A percentile compares a stretch with the other conserved stretches of the same genome.
Conservation (phyloP, 2,329 filamentous ascomycete species). For the Epichloe aotearoae region DNA sequence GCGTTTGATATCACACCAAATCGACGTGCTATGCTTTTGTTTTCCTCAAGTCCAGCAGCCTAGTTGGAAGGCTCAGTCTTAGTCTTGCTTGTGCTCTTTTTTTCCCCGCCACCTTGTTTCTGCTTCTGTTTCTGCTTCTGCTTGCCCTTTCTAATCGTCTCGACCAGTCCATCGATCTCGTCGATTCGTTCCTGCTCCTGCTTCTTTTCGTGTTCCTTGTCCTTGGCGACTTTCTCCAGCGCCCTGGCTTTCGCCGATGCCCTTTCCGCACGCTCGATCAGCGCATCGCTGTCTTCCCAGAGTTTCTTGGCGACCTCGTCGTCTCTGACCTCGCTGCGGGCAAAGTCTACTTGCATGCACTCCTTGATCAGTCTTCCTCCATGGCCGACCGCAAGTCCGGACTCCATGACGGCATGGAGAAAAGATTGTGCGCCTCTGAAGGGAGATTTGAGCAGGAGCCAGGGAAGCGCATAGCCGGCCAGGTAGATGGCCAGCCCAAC, state of each 20-base stretch:
- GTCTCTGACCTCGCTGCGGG: constrained; percentile 61
- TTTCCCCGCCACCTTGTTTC: background rate
- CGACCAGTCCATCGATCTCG: constrained; percentile 25
- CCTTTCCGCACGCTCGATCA: constrained; percentile 73
- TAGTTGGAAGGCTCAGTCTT: background rate
- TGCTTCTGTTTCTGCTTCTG: constrained; percentile 12
- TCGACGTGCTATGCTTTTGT: no score
- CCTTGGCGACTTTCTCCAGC: constrained; percentile 24
- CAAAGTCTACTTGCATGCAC: constrained; percentile 62
- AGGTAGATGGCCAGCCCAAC: constrained; percentile 70
- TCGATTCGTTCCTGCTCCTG: constrained; percentile 20
- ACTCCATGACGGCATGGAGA: constrained; percentile 75
- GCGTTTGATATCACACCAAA: no score
- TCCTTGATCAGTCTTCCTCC: constrained; percentile 78
- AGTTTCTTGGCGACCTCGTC: constrained; percentile 70
- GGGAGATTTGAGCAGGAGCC: constrained; percentile 78
- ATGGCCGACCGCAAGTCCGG: constrained; percentile 45
- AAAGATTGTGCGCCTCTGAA: constrained; percentile 77
- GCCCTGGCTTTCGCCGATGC: constrained; percentile 49
- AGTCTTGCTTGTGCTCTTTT: background rate
- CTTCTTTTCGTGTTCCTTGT: constrained; percentile 19
- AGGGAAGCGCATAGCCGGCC: constrained; percentile 64
- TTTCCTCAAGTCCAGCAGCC: background rate
- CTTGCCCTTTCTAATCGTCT: constrained; percentile 31
- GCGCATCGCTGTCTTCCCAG: constrained; percentile 78